These are phyloP conservation scores for Citeromyces matritensis DNA, from an alignment of 805 yeast genomes.

Conservation along the genomic window DNA sequence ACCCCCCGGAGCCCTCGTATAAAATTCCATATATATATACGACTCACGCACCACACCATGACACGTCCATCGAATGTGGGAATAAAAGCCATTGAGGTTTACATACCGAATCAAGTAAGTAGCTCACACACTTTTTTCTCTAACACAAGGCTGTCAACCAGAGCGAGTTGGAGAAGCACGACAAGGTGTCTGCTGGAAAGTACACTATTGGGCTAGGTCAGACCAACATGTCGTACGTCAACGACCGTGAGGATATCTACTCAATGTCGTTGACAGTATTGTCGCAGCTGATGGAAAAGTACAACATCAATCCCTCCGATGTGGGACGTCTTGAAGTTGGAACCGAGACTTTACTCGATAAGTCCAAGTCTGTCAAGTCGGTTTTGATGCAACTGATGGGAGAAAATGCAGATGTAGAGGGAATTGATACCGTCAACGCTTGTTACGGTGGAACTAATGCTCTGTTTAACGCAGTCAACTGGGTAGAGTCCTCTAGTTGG, in stretches of 20 bases:
- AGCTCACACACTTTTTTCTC: background rate
- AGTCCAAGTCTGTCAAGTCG: constrained; percentile 92
- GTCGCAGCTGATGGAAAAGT: constrained; percentile 60
- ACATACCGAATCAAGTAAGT: constrained; percentile 64
- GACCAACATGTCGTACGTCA: constrained; percentile 94
- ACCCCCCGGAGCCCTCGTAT: background rate
- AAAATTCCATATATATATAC: background rate
- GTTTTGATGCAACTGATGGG: constrained; percentile 90
- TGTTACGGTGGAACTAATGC: constrained; percentile 99
- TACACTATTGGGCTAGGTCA: constrained; percentile 98
- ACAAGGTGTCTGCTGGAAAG: constrained; percentile 84
- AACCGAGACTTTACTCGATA: constrained; percentile 92
- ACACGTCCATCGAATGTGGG: constrained; percentile 74
- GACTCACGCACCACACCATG: constrained; percentile 6
- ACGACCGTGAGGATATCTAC: constrained; percentile 95
- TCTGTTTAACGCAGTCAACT: constrained; percentile 81
- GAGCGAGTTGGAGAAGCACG: constrained; percentile 70
- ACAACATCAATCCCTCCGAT: constrained; percentile 63
- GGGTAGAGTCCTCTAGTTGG: constrained; percentile 95
- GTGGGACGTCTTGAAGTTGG: constrained; percentile 97
- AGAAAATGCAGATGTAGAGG: constrained; percentile 84
- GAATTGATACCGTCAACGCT: constrained; percentile 91
- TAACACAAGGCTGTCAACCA: constrained; percentile 54
- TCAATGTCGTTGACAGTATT: constrained; percentile 87
- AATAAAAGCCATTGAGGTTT: constrained; percentile 90